Evolutionary conservation across 495 filamentous ascomycete species (phyloP), one percentile per base, ranked within the genome.

Genomic region (Alectoria sarmentosa): DNA sequence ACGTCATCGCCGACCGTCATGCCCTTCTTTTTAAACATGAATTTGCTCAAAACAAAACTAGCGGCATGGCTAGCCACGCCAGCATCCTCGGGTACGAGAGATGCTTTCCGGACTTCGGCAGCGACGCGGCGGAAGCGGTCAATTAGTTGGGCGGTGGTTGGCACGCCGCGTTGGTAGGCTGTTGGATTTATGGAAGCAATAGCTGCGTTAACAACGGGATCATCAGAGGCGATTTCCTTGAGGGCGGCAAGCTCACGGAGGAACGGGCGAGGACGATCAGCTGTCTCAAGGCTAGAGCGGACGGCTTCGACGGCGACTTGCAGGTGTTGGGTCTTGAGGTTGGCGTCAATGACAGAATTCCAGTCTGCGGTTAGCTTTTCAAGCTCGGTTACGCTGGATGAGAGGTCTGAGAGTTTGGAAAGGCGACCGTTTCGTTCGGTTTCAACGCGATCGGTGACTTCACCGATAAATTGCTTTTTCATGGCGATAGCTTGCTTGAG

Each of bases 121-220:
- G 93, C 89, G n/a, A 98, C 93, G 42, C 90, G 87, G 52, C 94
- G 88, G 86, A 98, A 98, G 61, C 93, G 89, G 74, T 97, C 94
- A 63, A 98, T 86, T 26, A 98, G 87, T 74, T 93, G 88, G 8
- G 89, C 78, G 0, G 87, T 77, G 3, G 90, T 91, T 32, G 92
- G 85, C 64, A 98, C 86, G 66, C 94, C 94, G 57, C 86, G 86
- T 79, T 97, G 93, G 77, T 98, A 98, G 41, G 95, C 91, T 17
- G 83, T 81, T 10, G 94, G 94, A 78, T 94, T 91, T 77, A 98
- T 96, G 62, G 91, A 94, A 4, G 86, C 88, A 69, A 98, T 95
- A 41, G 94, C 94, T 19, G 92, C 93, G 67, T 89, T 84, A 61
- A 96, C 88, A 13, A 96, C 89, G 3, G 88, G 75, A 72, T 96